A percentile compares a stretch with the other conserved stretches of the same genome.
Evolutionary conservation across 805 yeast species (phyloP).

Genomic region (Candida cerambycidarum): DNA sequence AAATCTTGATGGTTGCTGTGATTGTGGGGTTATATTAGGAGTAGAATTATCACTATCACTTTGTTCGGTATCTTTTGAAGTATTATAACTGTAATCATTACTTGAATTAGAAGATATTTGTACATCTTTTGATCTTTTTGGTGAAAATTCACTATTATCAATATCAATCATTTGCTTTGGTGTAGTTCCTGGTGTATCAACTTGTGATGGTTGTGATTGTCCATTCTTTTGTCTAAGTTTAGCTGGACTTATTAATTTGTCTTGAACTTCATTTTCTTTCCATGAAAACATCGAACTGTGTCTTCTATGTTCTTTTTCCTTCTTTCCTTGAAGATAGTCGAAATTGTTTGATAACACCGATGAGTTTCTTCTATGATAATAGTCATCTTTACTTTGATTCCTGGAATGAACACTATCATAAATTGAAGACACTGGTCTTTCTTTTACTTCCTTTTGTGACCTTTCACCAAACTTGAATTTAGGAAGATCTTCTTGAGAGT

Average conservation of each 20-base stretch:
- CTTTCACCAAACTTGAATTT: slow-evolving; percentile 9
- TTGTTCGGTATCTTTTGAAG: slow-evolving; percentile 23
- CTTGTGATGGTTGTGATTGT: background rate
- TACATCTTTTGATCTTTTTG: slow-evolving; percentile 33
- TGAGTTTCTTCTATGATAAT: slow-evolving; percentile 29
- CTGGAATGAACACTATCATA: slow-evolving; percentile 39
- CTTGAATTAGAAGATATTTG: background rate
- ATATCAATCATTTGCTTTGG: slow-evolving; percentile 21
- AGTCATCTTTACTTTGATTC: slow-evolving; percentile 41
- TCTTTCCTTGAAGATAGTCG: slow-evolving; percentile 12
- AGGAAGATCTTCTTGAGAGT: background rate
- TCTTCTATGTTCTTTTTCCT: slow-evolving; percentile 44
- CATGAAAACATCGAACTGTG: slow-evolving; percentile 62
- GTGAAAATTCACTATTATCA: slow-evolving; percentile 34
- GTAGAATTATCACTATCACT: slow-evolving; percentile 32
- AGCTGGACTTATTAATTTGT: slow-evolving; percentile 25
- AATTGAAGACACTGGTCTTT: slow-evolving; percentile 47
- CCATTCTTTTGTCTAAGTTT: slow-evolving; percentile 21
- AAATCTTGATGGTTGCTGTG: slow-evolving; percentile 31
- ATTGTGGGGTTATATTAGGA: slow-evolving; percentile 12
- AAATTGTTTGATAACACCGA: slow-evolving; percentile 21
- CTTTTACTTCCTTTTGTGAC: background rate
- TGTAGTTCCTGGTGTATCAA: background rate
- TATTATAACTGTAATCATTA: slow-evolving; percentile 4
- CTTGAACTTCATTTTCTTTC: slow-evolving; percentile 20